phyloP scores from a whole-genome alignment of 768 basidiomycete genomes.

The Mycena metata region DNA sequence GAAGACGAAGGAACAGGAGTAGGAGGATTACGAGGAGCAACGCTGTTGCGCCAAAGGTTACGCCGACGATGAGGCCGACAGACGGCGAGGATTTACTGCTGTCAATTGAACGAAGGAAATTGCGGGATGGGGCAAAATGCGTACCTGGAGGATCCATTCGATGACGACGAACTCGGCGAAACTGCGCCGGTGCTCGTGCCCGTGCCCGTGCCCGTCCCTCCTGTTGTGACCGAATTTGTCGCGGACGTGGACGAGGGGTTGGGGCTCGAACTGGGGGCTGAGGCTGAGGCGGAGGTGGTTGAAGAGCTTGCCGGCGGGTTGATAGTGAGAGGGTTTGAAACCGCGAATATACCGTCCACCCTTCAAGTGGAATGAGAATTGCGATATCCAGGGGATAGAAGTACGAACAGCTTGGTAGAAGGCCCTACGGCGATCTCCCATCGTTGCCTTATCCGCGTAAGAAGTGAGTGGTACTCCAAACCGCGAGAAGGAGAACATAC shows the following conservation, averaged over 20 bases:
- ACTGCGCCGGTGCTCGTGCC: background rate
- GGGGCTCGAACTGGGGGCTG: background rate
- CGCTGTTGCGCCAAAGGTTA: background rate
- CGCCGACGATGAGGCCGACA: constrained; percentile 28
- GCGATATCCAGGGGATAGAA: too few relatives aligned
- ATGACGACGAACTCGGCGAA: background rate
- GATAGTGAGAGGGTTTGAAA: background rate
- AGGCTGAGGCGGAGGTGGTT: background rate
- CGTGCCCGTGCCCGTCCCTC: background rate
- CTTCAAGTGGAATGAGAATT: background rate
- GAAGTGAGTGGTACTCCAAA: background rate
- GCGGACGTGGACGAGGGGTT: background rate
- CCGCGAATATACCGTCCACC: background rate
- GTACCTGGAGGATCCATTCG: background rate
- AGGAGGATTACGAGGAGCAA: constrained; percentile 3
- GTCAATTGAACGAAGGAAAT: background rate
- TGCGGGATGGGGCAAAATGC: too few relatives aligned
- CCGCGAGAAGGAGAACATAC: background rate
- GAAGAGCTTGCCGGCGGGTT: background rate
- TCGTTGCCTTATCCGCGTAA: background rate
- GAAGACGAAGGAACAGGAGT: constrained; percentile 9
- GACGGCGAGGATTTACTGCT: constrained; percentile 17
- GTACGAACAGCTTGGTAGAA: background rate
- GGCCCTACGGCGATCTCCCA: background rate
- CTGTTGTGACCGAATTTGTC: background rate